phyloP scores from a whole-genome alignment of 805 yeast species.

The Candida parachauliodes region DNA sequence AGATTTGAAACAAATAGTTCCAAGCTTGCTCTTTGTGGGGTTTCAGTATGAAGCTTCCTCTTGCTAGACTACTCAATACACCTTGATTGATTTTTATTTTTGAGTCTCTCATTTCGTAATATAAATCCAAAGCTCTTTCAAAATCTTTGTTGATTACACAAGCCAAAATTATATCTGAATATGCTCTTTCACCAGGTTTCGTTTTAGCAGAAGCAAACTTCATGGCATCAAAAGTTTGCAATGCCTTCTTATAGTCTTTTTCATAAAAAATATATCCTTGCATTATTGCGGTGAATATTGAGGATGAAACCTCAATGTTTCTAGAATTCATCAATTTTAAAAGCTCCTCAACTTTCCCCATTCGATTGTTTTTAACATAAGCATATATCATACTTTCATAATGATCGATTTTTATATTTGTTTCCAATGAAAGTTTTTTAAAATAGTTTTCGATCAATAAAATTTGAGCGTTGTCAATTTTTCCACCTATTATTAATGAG shows the following conservation, averaged over 20 bases:
- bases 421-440: constrained; percentile 18
- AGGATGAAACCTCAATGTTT: constrained; percentile 40
- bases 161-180: constrained; percentile 67
- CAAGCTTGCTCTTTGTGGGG: constrained; percentile 59
- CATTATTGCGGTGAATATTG: constrained; percentile 53
- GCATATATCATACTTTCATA: constrained; percentile 44
- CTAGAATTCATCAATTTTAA: constrained; percentile 34
- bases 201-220: constrained; percentile 68
- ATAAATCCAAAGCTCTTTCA: constrained; percentile 73
- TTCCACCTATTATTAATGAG: constrained; percentile 25
- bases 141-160: constrained; percentile 60
- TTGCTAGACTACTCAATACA: constrained; percentile 54
- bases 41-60: constrained; percentile 57
- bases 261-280: constrained; percentile 56
- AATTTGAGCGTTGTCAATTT: constrained; percentile 18
- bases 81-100: constrained; percentile 28
- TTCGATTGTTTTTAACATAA: constrained; percentile 38
- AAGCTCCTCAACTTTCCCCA: constrained; percentile 35
- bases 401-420: constrained; percentile 32
- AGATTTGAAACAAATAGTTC: constrained; percentile 68
- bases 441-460: constrained; percentile 29
- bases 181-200: constrained; percentile 65
- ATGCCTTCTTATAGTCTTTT: constrained; percentile 56
- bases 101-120: constrained; percentile 56
- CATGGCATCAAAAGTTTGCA: constrained; percentile 76